These are phyloP conservation scores for Globisporangium heterothallicum DNA, from an alignment of 352 stramenopile genomes.

Conservation along the genomic window DNA sequence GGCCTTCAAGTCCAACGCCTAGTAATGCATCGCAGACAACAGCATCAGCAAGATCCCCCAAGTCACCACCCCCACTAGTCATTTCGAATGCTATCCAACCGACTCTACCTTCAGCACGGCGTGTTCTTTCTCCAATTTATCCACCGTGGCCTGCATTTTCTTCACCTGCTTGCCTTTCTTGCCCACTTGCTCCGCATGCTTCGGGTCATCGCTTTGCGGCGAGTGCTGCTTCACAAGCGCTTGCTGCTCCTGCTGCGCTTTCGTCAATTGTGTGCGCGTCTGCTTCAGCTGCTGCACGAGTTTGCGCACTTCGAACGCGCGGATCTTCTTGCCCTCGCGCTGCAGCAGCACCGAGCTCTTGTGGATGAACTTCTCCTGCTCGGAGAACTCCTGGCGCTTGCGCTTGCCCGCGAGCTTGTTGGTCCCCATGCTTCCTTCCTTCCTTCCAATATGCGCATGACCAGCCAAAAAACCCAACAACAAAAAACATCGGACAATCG, in stretches of 20 bases:
- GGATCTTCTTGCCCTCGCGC: slow-evolving; percentile 73
- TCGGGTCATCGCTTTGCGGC: slow-evolving; percentile 1
- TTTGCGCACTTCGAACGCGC: slow-evolving; percentile 59
- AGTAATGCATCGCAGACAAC: too few species aligned
- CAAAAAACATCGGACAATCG: too few species aligned
- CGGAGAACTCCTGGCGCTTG: slow-evolving; percentile 45
- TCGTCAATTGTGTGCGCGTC: slow-evolving; percentile 3
- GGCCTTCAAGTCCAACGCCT: slow-evolving; percentile 38
- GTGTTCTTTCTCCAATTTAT: slow-evolving; percentile 51
- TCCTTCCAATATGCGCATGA: not conserved
- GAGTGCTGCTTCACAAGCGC: not conserved
- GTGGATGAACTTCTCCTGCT: slow-evolving; percentile 65
- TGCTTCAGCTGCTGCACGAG: slow-evolving; percentile 67
- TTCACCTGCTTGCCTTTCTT: slow-evolving; percentile 37
- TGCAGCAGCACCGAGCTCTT: slow-evolving; percentile 66
- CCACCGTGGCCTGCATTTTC: slow-evolving; percentile 36
- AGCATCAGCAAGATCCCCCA: too few species aligned
- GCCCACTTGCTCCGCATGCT: slow-evolving; percentile 21
- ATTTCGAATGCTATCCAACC: too few species aligned
- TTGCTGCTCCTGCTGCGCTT: not conserved
- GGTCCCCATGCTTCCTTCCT: not conserved
- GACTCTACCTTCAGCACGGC: slow-evolving; percentile 52
- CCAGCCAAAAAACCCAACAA: not conserved
- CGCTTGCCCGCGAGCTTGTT: slow-evolving; percentile 33
- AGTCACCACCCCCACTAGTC: too few species aligned